Evolutionary conservation across 148 eudicot genomes (phyloP), one percentile per base, ranked within the genome.

Genomic region (Vaccinium darrowii): DNA sequence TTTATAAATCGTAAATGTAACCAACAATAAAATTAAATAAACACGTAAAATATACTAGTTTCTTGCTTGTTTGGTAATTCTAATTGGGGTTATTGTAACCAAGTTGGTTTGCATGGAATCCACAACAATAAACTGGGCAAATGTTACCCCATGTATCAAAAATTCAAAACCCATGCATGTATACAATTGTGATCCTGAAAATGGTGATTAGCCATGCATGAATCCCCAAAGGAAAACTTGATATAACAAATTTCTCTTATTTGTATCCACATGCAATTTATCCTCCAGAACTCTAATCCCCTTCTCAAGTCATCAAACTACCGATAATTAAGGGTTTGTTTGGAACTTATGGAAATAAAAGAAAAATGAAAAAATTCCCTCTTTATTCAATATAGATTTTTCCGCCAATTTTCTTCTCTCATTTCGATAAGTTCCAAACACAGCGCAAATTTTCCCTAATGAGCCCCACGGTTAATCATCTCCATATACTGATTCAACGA

Each of bases 401-500:
- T 43, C 47, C 6, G 6, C 47, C 47, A 0, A 43, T 43, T 43
- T 43, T 43, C 47, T 43, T 43, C 4, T 39, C 43, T 43, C 47
- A 43, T 43, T 43, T 43, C 47, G 7, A 7, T 43, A 43, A 43
- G 47, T 43, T 43, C 0, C 47, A 43, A 43, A 43, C 47, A 43
- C 47, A 43, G 6, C 6, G 47, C 5, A 43, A 15, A 57, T 19
- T 19, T 39, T n/a, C 11, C 73, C 53, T 39, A 39, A 76, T 84
- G 88, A 27, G 95, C 86, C 76, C 91, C 94, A 19, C 94, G 93
- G 81, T 92, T 92, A 83, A 96, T 88, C 97, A 88, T 94, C 85
- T 92, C 94, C 94, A 84, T 88, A 83, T 91, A 96, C 80, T 91
- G 91, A 76, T 94, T 92, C 81, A 94, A 82, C 0, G 98, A 94